A percentile compares a stretch with the other conserved stretches of the same genome.
These are phyloP conservation scores for Mimosa bimucronata DNA, from an alignment of 306 rosid species.

Conservation along the genomic window DNA sequence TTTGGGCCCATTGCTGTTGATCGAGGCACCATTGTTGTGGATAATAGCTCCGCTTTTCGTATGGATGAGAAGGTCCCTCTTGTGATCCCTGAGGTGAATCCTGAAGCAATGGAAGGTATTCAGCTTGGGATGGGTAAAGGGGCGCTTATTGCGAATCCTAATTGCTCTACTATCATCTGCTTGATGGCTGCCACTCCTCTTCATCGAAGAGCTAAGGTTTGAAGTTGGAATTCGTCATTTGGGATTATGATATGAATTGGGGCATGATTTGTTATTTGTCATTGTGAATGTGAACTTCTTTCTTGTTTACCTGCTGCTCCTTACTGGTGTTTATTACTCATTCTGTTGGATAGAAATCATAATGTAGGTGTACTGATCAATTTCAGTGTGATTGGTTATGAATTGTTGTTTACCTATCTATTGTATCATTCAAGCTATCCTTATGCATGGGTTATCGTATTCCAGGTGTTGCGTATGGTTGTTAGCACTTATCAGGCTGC, in stretches of 20 bases:
- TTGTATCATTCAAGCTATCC: constrained; percentile 9
- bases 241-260: background rate
- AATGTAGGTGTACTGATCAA: background rate
- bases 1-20: constrained; percentile 88
- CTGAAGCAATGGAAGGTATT: constrained; percentile 80
- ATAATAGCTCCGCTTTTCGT: constrained; percentile 94
- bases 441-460: constrained; percentile 31
- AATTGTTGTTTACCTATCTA: background rate
- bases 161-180: constrained; percentile 96
- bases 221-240: background rate
- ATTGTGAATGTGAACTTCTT: background rate
- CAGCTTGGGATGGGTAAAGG: constrained; percentile 80
- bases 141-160: constrained; percentile 89
- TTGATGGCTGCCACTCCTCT: constrained; percentile 97
- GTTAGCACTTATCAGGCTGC: constrained; percentile 99
- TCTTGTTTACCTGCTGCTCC: background rate
- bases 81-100: constrained; percentile 97
- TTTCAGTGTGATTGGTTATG: background rate
- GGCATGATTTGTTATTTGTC: background rate
- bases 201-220: constrained; percentile 86
- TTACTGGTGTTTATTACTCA: background rate
- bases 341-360: background rate
- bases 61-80: constrained; percentile 83
- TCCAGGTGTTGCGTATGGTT: constrained; percentile 90
- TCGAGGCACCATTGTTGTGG: constrained; percentile 81